Percentiles rank a stretch among this genome's conserved stretches.
These are phyloP conservation scores for Hapsidospora chrysogenum DNA, from an alignment of 495 filamentous ascomycete species.

Conservation along the genomic window DNA sequence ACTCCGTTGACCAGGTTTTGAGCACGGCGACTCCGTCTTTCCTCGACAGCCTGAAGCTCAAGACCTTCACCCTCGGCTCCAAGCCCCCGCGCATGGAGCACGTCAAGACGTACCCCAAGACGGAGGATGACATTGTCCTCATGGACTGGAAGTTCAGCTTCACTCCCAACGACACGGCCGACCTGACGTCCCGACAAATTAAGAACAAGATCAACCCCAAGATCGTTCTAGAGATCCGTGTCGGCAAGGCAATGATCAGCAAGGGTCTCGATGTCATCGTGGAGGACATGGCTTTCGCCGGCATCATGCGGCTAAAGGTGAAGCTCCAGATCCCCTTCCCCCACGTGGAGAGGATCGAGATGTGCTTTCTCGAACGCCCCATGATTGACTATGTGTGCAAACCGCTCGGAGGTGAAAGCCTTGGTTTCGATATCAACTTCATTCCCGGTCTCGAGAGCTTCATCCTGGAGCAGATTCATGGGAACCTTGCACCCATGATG, in stretches of 20 bases:
- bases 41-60: constrained; percentile 81
- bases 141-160: constrained; percentile 99
- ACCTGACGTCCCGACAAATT: constrained; percentile 77
- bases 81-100: constrained; percentile 95
- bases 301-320: constrained; percentile 89
- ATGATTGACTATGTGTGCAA: constrained; percentile 95
- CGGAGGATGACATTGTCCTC: constrained; percentile 82
- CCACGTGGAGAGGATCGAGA: constrained; percentile 81
- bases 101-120: constrained; percentile 94
- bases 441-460: constrained; percentile 86
- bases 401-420: constrained; percentile 82
- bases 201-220: constrained; percentile 96
- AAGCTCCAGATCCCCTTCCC: constrained; percentile 94
- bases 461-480: constrained; percentile 91
- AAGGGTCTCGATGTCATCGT: constrained; percentile 97
- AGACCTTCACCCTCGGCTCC: constrained; percentile 77
- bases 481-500: constrained; percentile 87
- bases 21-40: constrained; percentile 83
- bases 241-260: constrained; percentile 88
- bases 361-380: constrained; percentile 60
- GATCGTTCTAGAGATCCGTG: constrained; percentile 77
- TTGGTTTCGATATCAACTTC: constrained; percentile 98
- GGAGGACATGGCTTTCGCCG: constrained; percentile 89
- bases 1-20: constrained; percentile 85
- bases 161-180: constrained; percentile 81